Evolutionary conservation across 2,329 filamentous ascomycete genomes (phyloP).

Genomic region (Neurospora crassa): DNA sequence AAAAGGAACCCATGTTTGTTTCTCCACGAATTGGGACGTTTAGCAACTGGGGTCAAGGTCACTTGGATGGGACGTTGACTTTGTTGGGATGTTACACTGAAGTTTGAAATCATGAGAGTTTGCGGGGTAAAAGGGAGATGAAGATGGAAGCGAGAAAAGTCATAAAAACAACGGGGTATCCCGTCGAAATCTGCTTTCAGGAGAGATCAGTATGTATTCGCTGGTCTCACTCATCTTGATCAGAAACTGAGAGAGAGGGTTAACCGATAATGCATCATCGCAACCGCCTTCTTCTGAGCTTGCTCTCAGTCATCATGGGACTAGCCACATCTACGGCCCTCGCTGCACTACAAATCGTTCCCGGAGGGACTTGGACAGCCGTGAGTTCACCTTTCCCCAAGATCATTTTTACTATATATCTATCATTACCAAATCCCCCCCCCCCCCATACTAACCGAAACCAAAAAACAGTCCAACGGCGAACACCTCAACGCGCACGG

Average conservation of each 20-base stretch:
- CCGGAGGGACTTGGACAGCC: constrained; percentile 19
- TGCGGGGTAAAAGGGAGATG: background rate
- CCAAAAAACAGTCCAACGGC: constrained; percentile 35
- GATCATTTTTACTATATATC: no score
- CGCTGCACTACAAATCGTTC: constrained; percentile 15
- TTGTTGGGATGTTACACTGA: no score
- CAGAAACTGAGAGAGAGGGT: no score
- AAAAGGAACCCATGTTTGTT: background rate
- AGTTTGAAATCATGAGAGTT: background rate
- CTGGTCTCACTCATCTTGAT: no score
- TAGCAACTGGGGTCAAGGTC: background rate
- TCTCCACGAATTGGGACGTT: background rate
- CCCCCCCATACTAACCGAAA: background rate
- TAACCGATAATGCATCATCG: background rate
- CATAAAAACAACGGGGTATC: background rate
- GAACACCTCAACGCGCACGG: constrained; percentile 59
- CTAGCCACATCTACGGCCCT: constrained; percentile 5
- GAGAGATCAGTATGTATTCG: no score
- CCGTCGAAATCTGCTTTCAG: background rate
- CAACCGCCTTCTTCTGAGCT: background rate
- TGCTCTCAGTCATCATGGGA: background rate
- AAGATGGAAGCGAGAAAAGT: background rate
- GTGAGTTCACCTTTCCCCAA: background rate
- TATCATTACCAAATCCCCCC: no score
- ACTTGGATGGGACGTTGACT: background rate